Evolutionary conservation across 257 asterid species (phyloP).

Genomic region (Craterostigma plantagineum): DNA sequence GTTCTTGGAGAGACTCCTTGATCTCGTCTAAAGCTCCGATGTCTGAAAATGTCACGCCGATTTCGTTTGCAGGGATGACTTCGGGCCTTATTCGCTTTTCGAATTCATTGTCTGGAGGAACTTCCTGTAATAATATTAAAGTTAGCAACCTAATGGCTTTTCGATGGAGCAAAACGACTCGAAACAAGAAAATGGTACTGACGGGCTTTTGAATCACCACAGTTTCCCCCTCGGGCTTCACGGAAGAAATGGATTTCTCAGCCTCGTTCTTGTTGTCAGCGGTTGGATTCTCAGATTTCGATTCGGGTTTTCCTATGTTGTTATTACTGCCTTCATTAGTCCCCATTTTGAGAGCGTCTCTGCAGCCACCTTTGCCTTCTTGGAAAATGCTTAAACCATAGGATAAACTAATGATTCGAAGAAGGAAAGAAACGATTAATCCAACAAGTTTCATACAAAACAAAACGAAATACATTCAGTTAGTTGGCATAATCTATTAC

Average conservation of each 20-base stretch:
- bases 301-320: slow-evolving; percentile 27
- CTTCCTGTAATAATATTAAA: slow-evolving; percentile 37
- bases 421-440: no score
- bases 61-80: slow-evolving; percentile 82
- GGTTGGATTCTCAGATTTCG: slow-evolving; percentile 30
- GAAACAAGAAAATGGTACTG: slow-evolving; percentile 23
- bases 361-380: slow-evolving; percentile 51
- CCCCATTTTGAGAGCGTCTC: slow-evolving; percentile 60
- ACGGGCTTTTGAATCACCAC: slow-evolving; percentile 31
- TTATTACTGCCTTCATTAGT: slow-evolving; percentile 21
- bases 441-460: not conserved
- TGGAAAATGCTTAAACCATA: slow-evolving; percentile 79
- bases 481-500: slow-evolving; percentile 18
- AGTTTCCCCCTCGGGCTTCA: slow-evolving; percentile 47
- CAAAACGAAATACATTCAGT: slow-evolving; percentile 1
- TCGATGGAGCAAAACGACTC: not conserved
- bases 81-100: slow-evolving; percentile 93
- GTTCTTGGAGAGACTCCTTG: slow-evolving; percentile 93
- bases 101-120: slow-evolving; percentile 82
- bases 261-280: slow-evolving; percentile 37
- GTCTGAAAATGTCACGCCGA: slow-evolving; percentile 79
- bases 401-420: slow-evolving; percentile 49
- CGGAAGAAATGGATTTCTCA: slow-evolving; percentile 32
- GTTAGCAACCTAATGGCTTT: no score
- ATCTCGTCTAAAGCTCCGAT: slow-evolving; percentile 78